phyloP scores from a whole-genome alignment of 192 early-diverging fungal genomes.

The Chytriomyces sp. region DNA sequence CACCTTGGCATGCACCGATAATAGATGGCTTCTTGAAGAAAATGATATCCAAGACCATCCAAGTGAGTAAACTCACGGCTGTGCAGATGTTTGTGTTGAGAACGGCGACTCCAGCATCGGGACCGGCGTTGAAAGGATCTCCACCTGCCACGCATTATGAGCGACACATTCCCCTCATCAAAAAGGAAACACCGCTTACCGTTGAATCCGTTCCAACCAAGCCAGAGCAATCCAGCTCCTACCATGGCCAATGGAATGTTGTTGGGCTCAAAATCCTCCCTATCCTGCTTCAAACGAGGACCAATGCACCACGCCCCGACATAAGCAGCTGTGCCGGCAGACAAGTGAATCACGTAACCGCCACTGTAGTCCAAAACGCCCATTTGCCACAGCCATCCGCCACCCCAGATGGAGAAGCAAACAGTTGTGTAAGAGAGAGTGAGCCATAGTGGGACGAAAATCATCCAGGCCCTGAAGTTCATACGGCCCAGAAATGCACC shows the following conservation, averaged over 20 bases:
- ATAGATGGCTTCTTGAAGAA: conserved; percentile 68
- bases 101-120: conserved; percentile 73
- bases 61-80: conserved; percentile 70
- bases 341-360: not conserved
- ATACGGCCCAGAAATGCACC: not conserved
- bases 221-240: conserved; percentile 86
- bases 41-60: conserved; percentile 67
- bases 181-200: too few relatives aligned
- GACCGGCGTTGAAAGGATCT: conserved; percentile 65
- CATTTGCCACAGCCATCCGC: not conserved
- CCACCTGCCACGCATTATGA: too few relatives aligned
- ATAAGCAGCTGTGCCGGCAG: not conserved
- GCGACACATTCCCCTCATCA: too few relatives aligned
- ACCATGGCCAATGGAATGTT: conserved; percentile 91
- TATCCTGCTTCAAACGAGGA: conserved; percentile 54
- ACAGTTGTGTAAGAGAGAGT: not conserved
- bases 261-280: conserved; percentile 78
- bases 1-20: conserved; percentile 82
- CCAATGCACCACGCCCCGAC: conserved; percentile 42
- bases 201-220: conserved; percentile 97
- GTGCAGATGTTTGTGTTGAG: conserved; percentile 75
- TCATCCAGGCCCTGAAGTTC: not conserved
- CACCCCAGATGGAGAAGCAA: not conserved
- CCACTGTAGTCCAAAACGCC: not conserved
- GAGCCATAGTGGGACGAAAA: not conserved